phyloP scores from a whole-genome alignment of 2,329 filamentous ascomycete species.

The Cytospora paraplurivora region DNA sequence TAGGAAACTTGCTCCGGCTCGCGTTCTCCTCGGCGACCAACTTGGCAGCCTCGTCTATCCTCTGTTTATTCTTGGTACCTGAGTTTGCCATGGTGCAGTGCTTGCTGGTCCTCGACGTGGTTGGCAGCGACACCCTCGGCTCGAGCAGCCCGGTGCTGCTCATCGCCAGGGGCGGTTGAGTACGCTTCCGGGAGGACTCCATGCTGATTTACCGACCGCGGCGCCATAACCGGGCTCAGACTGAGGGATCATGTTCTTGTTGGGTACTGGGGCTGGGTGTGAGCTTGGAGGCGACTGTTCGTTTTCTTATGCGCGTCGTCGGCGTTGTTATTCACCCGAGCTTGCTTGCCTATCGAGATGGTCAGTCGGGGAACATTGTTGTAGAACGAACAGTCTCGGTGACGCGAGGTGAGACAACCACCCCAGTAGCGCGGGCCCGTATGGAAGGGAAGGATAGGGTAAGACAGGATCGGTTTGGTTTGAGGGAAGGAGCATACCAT shows the following conservation, averaged over 20 bases:
- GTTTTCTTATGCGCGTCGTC: slow-evolving; percentile 57
- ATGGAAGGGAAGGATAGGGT: neutral
- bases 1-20: slow-evolving; percentile 80
- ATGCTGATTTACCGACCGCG: slow-evolving; percentile 52
- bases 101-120: slow-evolving; percentile 63
- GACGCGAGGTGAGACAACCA: slow-evolving; percentile 4
- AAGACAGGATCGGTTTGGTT: neutral
- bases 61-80: slow-evolving; percentile 45
- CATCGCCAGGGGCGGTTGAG: slow-evolving; percentile 61
- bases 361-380: slow-evolving; percentile 35
- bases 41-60: slow-evolving; percentile 69
- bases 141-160: slow-evolving; percentile 68
- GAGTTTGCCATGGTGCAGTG: slow-evolving; percentile 39
- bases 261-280: slow-evolving; percentile 54
- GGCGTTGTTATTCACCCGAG: slow-evolving; percentile 61
- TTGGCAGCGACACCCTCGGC: slow-evolving; percentile 67
- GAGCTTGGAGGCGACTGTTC: slow-evolving; percentile 51
- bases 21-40: slow-evolving; percentile 92
- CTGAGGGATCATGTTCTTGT: slow-evolving; percentile 53
- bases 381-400: neutral
- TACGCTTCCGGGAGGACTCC: slow-evolving; percentile 56
- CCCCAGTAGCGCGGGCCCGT: neutral
- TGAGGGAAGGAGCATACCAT: slow-evolving; percentile 57
- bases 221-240: slow-evolving; percentile 48
- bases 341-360: slow-evolving; percentile 73